Evolutionary conservation across 1,284 basidiomycete genomes (phyloP), one percentile per base, ranked within the genome.

Genomic region (Porodaedalea pini): DNA sequence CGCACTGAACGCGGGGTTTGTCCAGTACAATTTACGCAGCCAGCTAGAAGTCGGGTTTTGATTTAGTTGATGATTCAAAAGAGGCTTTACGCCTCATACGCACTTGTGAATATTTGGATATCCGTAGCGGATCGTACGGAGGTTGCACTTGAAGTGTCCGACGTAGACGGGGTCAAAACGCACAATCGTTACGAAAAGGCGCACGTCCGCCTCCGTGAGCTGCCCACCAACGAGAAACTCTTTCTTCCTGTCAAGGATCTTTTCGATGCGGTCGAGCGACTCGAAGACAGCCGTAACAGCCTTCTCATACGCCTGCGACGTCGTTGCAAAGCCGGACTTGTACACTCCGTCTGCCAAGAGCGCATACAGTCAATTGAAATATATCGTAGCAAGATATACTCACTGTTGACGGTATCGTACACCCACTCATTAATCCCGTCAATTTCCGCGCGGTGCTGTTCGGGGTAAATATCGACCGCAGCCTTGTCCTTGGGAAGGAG

Each of bases 391-490:
- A 17, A 34, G 41, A 51, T 15, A 51, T 34, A 71, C 62, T 19
- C 57, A 72, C 71, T 79, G 66, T 80, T 81, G 61, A 92, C 82
- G 43, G 78, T 80, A 32, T 85, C 76, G 68, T 94, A 95, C 15
- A 96, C 85, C 92, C 92, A 97, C 7, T 80, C 83, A 67, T 98
- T 95, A 59, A 97, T 67, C 45, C 75, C 81, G 68, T 98, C 94
- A 58, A 99, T 98, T 71, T 95, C 85, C 29, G 74, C 66, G 48
- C 83, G 80, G 40, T 88, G 74, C 4, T 79, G 73, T 61, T 85
- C 74, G 0, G 94, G 94, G 72, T 97, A 98, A 41, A 88, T 75
- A 66, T 94, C 84, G 53, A 93, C 58, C 25, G 76, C 72, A 13
- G 85, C 86, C 64, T 85, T 83, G 10, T 89, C 82, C 2, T 77